phyloP scores from a whole-genome alignment of 495 filamentous ascomycete species.

The Cenococcum geophilum region DNA sequence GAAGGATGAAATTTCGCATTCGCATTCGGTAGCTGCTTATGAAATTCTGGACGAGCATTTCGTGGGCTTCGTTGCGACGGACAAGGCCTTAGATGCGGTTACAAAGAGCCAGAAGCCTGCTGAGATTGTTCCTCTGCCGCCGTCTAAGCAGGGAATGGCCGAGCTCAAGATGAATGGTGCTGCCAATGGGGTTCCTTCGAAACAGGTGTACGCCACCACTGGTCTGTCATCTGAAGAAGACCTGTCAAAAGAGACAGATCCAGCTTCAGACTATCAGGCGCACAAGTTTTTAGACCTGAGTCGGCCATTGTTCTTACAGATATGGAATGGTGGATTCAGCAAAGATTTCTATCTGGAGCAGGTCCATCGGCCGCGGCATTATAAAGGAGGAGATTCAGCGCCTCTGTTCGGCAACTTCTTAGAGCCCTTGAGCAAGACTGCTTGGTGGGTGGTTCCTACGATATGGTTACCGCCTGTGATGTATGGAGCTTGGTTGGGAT shows the following conservation, averaged over 20 bases:
- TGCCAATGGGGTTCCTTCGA: conserved; percentile 25
- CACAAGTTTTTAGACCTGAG: conserved; percentile 93
- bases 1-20: conserved; percentile 75
- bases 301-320: conserved; percentile 77
- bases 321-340: conserved; percentile 80
- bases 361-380: conserved; percentile 90
- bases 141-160: conserved; percentile 38
- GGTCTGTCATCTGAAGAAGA: conserved; percentile 84
- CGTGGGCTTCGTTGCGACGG: conserved; percentile 65
- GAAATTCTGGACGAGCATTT: conserved; percentile 80
- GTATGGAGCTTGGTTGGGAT: conserved; percentile 67
- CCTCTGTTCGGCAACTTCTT: conserved; percentile 97
- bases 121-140: conserved; percentile 45
- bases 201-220: conserved; percentile 62
- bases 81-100: conserved; percentile 44
- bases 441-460: conserved; percentile 83
- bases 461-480: conserved; percentile 79
- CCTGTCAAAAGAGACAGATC: conserved; percentile 77
- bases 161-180: conserved; percentile 39
- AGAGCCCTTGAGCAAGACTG: conserved; percentile 86
- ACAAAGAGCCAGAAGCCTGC: conserved; percentile 43
- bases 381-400: conserved; percentile 84
- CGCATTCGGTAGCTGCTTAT: conserved; percentile 83
- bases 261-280: conserved; percentile 63
- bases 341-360: conserved; percentile 96